Evolutionary conservation across 2,329 filamentous ascomycete species (phyloP), one percentile per base, ranked within the genome.

Genomic region (Trichoderma hamatum): DNA sequence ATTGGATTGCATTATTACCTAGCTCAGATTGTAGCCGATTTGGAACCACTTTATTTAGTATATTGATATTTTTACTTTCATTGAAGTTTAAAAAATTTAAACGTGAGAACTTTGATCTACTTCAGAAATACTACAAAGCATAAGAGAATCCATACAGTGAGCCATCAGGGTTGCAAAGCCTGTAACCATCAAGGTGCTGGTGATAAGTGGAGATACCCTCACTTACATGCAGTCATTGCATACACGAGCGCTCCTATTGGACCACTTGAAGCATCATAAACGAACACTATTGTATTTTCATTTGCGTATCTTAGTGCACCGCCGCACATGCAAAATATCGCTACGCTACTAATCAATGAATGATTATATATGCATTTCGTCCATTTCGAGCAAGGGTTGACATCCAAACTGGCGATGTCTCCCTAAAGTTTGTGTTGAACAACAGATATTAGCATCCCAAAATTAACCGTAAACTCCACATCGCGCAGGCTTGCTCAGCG

Each of bases 141-240:
- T 14, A 3, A 43, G 7, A 21, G 16, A 32, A 55, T 26, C 32
- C 6, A 28, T n/a, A 7, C 16, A 3, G 52, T 36, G 26, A 51
- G 61, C 61, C 61, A 64, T 64, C 61, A 64, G 43, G 61, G 61
- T 64, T 54, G 61, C 24, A 28, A 43, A 11, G 13, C 16, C 32
- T 39, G 61, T 30, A 34, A n/a, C 66, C 58, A 68, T 68, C 66
- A 68, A 55, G 66, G 66, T 68, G 56, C 52, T n/a, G 30, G 28
- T 32, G 54, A 59, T 39, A 19, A n/a, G 39, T 61, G 64, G 24
- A 28, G 28, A 60, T 52, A n/a, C 16, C 39, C 28, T 60, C 26
- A 52, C 39, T 67, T 60, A 58, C 21, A 24, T 28, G 28, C 43
- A 24, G n/a, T 60, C 43, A 60, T 36, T 21, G 21, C 55, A 32